A percentile compares a stretch with the other conserved stretches of the same genome.
Evolutionary conservation across 208 protist species (phyloP).

Genomic region (Trypanosoma rangeli): DNA sequence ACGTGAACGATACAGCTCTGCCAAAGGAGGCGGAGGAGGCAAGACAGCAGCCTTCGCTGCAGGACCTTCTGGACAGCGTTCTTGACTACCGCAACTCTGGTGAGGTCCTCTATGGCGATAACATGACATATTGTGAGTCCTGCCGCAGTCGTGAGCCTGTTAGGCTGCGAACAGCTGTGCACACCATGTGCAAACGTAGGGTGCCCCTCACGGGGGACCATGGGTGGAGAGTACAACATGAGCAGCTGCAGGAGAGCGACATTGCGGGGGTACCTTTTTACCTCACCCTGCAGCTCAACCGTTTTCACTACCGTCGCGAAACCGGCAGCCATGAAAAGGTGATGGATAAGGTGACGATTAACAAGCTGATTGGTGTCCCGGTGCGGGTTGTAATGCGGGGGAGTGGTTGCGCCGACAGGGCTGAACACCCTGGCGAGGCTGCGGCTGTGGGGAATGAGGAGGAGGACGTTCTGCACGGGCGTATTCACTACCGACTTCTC

Average conservation of each 20-base stretch:
- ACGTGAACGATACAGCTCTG: background rate
- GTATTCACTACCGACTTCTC: slow-evolving; percentile 49
- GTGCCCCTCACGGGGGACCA: background rate
- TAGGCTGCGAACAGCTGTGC: slow-evolving; percentile 36
- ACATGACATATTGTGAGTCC: slow-evolving; percentile 46
- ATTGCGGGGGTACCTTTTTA: slow-evolving; percentile 44
- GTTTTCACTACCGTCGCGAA: slow-evolving; percentile 50
- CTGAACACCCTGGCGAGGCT: background rate
- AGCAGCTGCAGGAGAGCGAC: background rate
- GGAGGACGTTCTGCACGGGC: slow-evolving; percentile 12
- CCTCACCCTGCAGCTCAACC: slow-evolving; percentile 60
- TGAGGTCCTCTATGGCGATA: slow-evolving; percentile 57
- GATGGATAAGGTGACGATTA: slow-evolving; percentile 43
- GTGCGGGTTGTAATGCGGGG: slow-evolving; percentile 16
- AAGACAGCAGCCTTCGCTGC: slow-evolving; percentile 27
- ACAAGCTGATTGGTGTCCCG: slow-evolving; percentile 52
- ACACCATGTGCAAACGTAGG: slow-evolving; percentile 14
- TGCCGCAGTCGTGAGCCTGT: slow-evolving; percentile 44
- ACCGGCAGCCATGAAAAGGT: slow-evolving; percentile 48
- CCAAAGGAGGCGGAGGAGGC: background rate
- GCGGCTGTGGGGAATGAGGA: slow-evolving; percentile 3
- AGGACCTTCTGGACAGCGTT: slow-evolving; percentile 47
- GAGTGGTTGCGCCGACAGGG: background rate
- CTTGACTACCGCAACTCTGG: slow-evolving; percentile 34
- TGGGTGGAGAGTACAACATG: slow-evolving; percentile 1